These are phyloP conservation scores for Candida golubevii DNA, from an alignment of 805 yeast species.

Conservation along the genomic window DNA sequence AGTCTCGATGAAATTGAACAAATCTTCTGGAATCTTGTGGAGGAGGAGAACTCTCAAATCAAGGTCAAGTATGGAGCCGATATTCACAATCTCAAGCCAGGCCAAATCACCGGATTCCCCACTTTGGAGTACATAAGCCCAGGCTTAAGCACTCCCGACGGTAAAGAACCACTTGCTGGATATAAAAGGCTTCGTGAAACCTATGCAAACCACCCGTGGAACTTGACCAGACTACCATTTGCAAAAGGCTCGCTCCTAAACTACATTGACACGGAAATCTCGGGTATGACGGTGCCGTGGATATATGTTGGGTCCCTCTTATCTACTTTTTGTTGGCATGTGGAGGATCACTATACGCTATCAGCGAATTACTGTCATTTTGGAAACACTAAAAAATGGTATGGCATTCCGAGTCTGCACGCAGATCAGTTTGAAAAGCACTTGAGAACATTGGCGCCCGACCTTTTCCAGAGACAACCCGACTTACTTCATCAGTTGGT, in stretches of 20 bases:
- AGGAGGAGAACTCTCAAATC: slow-evolving; percentile 37
- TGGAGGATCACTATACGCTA: slow-evolving; percentile 88
- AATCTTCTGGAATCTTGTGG: slow-evolving; percentile 61
- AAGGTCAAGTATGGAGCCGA: slow-evolving; percentile 84
- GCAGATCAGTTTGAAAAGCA: slow-evolving; percentile 62
- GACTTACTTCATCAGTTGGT: slow-evolving; percentile 84
- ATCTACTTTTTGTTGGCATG: slow-evolving; percentile 95
- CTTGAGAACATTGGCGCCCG: slow-evolving; percentile 69
- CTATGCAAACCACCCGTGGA: slow-evolving; percentile 66
- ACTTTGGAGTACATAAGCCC: slow-evolving; percentile 19
- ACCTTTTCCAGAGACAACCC: slow-evolving; percentile 77
- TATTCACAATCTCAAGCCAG: slow-evolving; percentile 61
- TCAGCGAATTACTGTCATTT: slow-evolving; percentile 90
- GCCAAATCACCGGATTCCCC: slow-evolving; percentile 76
- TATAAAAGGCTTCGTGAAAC: slow-evolving; percentile 11
- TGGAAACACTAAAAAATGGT: slow-evolving; percentile 92
- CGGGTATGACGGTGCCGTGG: slow-evolving; percentile 97
- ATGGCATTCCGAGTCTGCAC: slow-evolving; percentile 72
- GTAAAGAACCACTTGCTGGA: slow-evolving; percentile 6
- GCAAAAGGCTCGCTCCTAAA: slow-evolving; percentile 66
- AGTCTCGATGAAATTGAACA: slow-evolving; percentile 48
- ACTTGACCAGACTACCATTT: slow-evolving; percentile 67
- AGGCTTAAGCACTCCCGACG: slow-evolving; percentile 21
- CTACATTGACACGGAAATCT: slow-evolving; percentile 59
- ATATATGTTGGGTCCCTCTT: slow-evolving; percentile 83